Percentiles rank a stretch among this genome's conserved stretches.
phyloP scores from a whole-genome alignment of 164 flowering plant species.

The Tetracentron sinense region DNA sequence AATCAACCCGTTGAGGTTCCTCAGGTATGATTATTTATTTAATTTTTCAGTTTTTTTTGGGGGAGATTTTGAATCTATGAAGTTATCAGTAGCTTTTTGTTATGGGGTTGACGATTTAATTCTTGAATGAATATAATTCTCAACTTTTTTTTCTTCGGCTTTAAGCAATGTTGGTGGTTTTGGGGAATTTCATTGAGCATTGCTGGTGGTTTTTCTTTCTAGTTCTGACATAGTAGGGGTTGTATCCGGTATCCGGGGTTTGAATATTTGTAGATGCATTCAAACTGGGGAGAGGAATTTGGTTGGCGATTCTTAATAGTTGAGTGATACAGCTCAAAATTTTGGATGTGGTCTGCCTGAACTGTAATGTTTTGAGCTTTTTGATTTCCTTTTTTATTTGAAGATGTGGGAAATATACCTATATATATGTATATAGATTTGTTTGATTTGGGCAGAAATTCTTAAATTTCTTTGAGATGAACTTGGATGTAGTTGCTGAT shows the following conservation, averaged over 20 bases:
- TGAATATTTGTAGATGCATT: not conserved
- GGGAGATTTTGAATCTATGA: not conserved
- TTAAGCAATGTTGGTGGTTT: no score
- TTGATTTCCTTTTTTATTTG: not conserved
- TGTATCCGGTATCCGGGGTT: not conserved
- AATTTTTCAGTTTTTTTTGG: not conserved
- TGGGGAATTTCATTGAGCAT: not conserved
- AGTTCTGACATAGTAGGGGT: no score
- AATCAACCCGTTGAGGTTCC: conserved; percentile 68
- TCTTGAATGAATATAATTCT: no score
- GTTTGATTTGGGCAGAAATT: not conserved
- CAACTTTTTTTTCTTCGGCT: no score
- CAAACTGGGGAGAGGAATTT: not conserved
- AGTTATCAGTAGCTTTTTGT: not conserved
- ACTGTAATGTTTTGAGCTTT: not conserved
- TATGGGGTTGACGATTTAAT: not conserved
- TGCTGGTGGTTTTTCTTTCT: not conserved
- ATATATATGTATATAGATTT: no score
- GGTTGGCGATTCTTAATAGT: not conserved
- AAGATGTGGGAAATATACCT: no score
- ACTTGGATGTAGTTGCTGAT: conserved; percentile 7
- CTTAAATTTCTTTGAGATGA: not conserved
- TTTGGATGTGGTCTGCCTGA: not conserved
- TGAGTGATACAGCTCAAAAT: not conserved
- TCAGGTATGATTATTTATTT: conserved; percentile 39